A percentile compares a stretch with the other conserved stretches of the same genome.
These are phyloP conservation scores for Eragrostis tef DNA, from an alignment of 202 grass and related monocot species.

Conservation along the genomic window DNA sequence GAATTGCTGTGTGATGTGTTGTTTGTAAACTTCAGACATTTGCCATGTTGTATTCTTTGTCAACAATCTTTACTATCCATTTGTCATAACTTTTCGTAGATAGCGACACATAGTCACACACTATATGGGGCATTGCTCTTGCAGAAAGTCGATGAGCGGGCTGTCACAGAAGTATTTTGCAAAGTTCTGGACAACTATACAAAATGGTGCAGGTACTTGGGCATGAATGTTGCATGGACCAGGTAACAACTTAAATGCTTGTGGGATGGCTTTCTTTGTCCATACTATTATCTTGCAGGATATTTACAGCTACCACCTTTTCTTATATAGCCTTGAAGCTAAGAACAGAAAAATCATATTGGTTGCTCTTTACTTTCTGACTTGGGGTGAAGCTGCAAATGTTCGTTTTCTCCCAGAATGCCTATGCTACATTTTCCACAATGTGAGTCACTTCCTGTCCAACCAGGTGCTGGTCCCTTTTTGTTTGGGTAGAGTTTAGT, in stretches of 20 bases:
- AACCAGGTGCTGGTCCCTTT: neutral
- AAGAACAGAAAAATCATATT: slow-evolving; percentile 88
- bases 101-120: neutral
- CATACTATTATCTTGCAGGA: slow-evolving; percentile 36
- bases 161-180: slow-evolving; percentile 76
- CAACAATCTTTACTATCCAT: slow-evolving; percentile 5
- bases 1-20: no score
- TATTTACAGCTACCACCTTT: slow-evolving; percentile 26
- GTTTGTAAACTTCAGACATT: no score
- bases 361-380: slow-evolving; percentile 87
- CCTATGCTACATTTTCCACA: slow-evolving; percentile 97
- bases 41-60: neutral
- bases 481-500: slow-evolving; percentile 12
- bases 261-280: slow-evolving; percentile 11
- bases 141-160: slow-evolving; percentile 96
- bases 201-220: slow-evolving; percentile 86
- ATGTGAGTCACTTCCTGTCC: slow-evolving; percentile 65
- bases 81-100: slow-evolving; percentile 30
- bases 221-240: slow-evolving; percentile 83
- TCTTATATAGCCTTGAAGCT: slow-evolving; percentile 69
- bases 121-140: slow-evolving; percentile 37
- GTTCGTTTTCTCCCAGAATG: slow-evolving; percentile 92
- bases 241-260: slow-evolving; percentile 59
- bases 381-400: slow-evolving; percentile 97
- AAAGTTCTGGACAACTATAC: slow-evolving; percentile 98